phyloP scores from a whole-genome alignment of 106 monocot species.

The Gastrodia elata region DNA sequence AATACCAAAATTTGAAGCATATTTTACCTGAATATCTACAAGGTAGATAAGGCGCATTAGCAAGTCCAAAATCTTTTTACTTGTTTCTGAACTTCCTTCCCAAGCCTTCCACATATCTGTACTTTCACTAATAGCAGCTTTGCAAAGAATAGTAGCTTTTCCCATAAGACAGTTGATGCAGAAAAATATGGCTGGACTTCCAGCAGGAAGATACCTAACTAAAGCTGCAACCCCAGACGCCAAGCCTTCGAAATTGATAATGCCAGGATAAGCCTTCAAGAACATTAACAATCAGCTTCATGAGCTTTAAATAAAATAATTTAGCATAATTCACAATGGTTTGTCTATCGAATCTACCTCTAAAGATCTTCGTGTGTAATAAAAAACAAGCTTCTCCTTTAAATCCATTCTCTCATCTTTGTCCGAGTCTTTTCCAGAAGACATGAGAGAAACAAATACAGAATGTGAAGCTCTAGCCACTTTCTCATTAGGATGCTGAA shows the following conservation, averaged over 20 bases:
- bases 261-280: conserved; percentile 60
- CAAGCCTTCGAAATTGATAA: conserved; percentile 83
- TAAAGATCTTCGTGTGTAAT: conserved; percentile 75
- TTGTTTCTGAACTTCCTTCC: conserved; percentile 60
- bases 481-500: conserved; percentile 82
- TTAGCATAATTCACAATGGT: conserved; percentile 3
- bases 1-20: background rate
- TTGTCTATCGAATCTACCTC: conserved; percentile 35
- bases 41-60: conserved; percentile 68
- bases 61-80: conserved; percentile 73
- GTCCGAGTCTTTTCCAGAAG: conserved; percentile 60
- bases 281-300: background rate
- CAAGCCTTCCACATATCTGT: conserved; percentile 59
- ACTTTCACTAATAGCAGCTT: conserved; percentile 29
- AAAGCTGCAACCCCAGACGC: conserved; percentile 84
- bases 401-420: conserved; percentile 36
- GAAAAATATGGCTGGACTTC: conserved; percentile 81
- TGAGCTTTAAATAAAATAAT: background rate
- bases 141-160: conserved; percentile 46
- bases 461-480: conserved; percentile 89
- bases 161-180: conserved; percentile 57
- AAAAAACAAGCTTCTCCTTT: conserved; percentile 81
- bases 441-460: conserved; percentile 71
- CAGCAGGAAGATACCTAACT: conserved; percentile 83
- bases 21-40: conserved; percentile 90